Percentiles rank a stretch among this genome's conserved stretches.
These are phyloP conservation scores for Aphanomyces astaci DNA, from an alignment of 352 stramenopile genomes.

Conservation along the genomic window DNA sequence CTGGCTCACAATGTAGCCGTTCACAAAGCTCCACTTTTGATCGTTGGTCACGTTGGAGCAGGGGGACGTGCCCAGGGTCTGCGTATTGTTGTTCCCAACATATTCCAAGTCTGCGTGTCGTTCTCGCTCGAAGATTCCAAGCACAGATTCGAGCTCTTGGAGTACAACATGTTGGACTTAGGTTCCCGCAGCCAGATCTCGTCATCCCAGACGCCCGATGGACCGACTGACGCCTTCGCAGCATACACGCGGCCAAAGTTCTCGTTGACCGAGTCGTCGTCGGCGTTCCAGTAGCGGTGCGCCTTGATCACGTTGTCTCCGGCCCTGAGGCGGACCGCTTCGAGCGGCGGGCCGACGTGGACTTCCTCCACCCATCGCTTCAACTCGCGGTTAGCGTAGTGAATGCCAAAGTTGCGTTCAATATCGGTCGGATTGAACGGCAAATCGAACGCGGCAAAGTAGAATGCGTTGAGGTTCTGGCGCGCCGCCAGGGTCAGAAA, in stretches of 20 bases:
- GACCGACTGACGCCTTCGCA: constrained; percentile 41
- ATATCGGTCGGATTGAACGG: constrained; percentile 40
- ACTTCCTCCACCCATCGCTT: constrained; percentile 56
- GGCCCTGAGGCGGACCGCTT: constrained; percentile 32
- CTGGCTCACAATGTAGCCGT: neutral
- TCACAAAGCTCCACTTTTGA: constrained; percentile 7
- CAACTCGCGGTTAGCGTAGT: too few species aligned
- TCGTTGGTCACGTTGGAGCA: neutral
- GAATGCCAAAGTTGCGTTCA: constrained; percentile 59
- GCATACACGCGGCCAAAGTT: constrained; percentile 41
- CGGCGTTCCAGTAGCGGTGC: constrained; percentile 32
- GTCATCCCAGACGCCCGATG: too few species aligned
- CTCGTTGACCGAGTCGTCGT: constrained; percentile 27
- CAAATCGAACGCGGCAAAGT: constrained; percentile 60
- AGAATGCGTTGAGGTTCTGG: constrained; percentile 58
- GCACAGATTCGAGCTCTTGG: constrained; percentile 59
- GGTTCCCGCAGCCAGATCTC: too few species aligned
- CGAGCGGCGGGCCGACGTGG: constrained; percentile 25
- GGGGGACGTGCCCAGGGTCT: constrained; percentile 30
- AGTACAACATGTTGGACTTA: constrained; percentile 40
- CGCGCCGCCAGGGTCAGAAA: constrained; percentile 47
- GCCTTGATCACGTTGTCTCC: too few species aligned
- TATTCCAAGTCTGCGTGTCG: too few species aligned
- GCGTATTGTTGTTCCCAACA: constrained; percentile 25
- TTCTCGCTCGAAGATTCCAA: too few species aligned